Conservation (phyloP, 2,329 filamentous ascomycete genomes). For the Phyllosticta capitalensis region DNA sequence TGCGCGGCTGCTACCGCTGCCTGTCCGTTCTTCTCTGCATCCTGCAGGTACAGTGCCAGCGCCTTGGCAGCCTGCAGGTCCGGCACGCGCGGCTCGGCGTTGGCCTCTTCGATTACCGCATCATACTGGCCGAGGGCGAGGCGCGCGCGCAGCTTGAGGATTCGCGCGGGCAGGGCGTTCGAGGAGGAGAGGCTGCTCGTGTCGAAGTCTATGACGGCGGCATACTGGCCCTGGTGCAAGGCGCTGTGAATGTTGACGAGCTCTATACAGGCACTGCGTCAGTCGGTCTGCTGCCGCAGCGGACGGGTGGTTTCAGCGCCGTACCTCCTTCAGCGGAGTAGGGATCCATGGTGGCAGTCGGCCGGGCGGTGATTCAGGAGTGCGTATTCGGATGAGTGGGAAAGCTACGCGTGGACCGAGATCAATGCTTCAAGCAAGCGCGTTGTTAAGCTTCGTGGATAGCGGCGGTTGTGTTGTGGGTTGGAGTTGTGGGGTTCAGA, state of each 20-base stretch:
- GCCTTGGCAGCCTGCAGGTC: slow-evolving; percentile 70
- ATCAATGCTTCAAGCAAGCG: neutral
- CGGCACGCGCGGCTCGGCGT: slow-evolving; percentile 49
- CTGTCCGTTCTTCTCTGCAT: slow-evolving; percentile 33
- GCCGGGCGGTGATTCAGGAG: neutral
- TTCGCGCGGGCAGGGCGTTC: slow-evolving; percentile 65
- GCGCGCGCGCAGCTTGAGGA: slow-evolving; percentile 72
- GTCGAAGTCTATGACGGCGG: slow-evolving; percentile 78
- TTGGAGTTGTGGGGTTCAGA: neutral
- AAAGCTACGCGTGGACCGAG: neutral
- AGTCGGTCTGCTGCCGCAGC: neutral
- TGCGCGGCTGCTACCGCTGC: slow-evolving; percentile 55
- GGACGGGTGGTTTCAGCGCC: slow-evolving; percentile 12
- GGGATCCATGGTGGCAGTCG: slow-evolving; percentile 44
- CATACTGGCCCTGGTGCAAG: slow-evolving; percentile 72
- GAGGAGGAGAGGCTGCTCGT: slow-evolving; percentile 66
- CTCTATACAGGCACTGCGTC: slow-evolving; percentile 33
- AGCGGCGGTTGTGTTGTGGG: neutral
- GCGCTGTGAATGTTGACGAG: slow-evolving; percentile 59
- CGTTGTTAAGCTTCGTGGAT: neutral
- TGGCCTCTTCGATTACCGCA: slow-evolving; percentile 59
- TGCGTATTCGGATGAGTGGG: neutral
- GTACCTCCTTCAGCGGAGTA: slow-evolving; percentile 55
- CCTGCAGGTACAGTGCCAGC: slow-evolving; percentile 52
- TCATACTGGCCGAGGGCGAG: slow-evolving; percentile 72